phyloP scores from a whole-genome alignment of 768 basidiomycete species.

The Leccinum barrowsii region DNA sequence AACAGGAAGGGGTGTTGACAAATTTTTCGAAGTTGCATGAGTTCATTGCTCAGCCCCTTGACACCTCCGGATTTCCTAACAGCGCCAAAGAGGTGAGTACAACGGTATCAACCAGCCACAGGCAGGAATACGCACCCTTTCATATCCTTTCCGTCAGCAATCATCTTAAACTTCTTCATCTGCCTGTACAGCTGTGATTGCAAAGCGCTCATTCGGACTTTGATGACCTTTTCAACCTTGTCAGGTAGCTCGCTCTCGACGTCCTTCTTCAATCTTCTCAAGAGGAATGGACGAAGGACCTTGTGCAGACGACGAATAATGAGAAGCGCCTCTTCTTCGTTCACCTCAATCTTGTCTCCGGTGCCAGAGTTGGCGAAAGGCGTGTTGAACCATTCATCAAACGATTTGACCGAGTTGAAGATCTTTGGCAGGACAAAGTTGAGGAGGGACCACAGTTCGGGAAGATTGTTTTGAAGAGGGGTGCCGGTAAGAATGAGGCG shows the following conservation, averaged over 20 bases:
- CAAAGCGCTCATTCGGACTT: slow-evolving; percentile 89
- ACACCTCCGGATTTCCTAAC: slow-evolving; percentile 70
- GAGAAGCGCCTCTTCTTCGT: slow-evolving; percentile 98
- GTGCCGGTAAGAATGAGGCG: slow-evolving; percentile 95
- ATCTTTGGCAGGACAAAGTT: slow-evolving; percentile 94
- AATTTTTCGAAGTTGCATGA: slow-evolving; percentile 98
- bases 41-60: slow-evolving; percentile 88
- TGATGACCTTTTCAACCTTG: slow-evolving; percentile 98
- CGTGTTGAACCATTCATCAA: slow-evolving; percentile 99
- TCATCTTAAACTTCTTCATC: slow-evolving; percentile 99
- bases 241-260: slow-evolving; percentile 94
- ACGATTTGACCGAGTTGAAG: slow-evolving; percentile 98
- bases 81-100: slow-evolving; percentile 2
- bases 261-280: slow-evolving; percentile 92
- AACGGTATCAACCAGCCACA: not conserved
- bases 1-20: slow-evolving; percentile 98
- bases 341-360: slow-evolving; percentile 96
- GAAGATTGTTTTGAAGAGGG: slow-evolving; percentile 94
- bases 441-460: slow-evolving; percentile 91
- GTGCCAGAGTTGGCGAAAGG: slow-evolving; percentile 99
- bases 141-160: slow-evolving; percentile 72
- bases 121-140: slow-evolving; percentile 57
- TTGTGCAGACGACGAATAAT: slow-evolving; percentile 96
- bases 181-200: slow-evolving; percentile 93
- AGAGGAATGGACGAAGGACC: slow-evolving; percentile 90